Base-by-base conservation (phyloP, 768 basidiomycete species). In the Amanita fuliginea region DNA sequence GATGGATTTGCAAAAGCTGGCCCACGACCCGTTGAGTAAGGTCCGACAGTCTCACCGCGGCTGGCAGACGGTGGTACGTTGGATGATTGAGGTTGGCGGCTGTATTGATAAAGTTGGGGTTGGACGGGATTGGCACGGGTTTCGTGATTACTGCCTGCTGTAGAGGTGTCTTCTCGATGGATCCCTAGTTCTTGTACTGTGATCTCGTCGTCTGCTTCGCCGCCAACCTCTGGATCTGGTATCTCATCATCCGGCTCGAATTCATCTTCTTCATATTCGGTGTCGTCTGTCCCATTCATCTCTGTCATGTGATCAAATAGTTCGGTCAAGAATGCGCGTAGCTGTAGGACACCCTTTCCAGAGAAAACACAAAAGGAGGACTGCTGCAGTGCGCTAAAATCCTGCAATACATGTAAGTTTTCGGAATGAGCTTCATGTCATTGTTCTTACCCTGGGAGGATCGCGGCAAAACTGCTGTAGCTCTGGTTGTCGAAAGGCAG, bases 321-420 rank as follows among this genome's bases (percentile, higher is more conserved):
- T 51, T 84, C 83, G 5, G 77, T 83, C 42, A 99, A 69, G 63
- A 81, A 93, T 14, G 78, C 69, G 28, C 95, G 77, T 16, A 99
- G 74, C 42, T 91, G 82, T 9, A 76, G 68, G 1, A 99, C 88
- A 6, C 95, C 94, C 55, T 83, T 82, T 18, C 92, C 90, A 9
- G 95, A 97, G 69, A 89, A 99, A 13, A 99, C 96, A 65, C 96
- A 98, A 62, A 98, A 99, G 3, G 90, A 80, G 16, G 78, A 72
- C 43, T 90, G 81, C 62, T 99, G 96, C 42, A 82, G 84, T 33
- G 82, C 73, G 60, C 88, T 97, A 64, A 95, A 98, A 49, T 95
- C 91, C 91, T 95, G 60, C 32, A 30, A 32, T 42, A 6, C 6
- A 8, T 5, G 10, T 50, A 13, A 43, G 33, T 22, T 42, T 11